Conservation (phyloP, 352 stramenopile genomes). For the Phytopythium chamaehyphon region DNA sequence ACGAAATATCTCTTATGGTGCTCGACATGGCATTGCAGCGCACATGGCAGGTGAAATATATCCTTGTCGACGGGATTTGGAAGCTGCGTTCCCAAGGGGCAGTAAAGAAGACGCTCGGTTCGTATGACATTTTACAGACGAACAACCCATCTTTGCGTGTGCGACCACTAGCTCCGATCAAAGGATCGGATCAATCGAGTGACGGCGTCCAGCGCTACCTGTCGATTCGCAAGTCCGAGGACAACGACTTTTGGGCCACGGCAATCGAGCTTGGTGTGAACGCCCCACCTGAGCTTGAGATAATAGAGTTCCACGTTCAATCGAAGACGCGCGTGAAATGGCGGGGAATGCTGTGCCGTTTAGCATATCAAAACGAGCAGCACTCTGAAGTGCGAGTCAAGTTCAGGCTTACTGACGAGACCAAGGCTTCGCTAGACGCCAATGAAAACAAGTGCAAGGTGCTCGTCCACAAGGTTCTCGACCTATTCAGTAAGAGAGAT, state of each 20-base stretch:
- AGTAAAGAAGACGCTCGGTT: conserved; percentile 11
- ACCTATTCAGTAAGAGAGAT: too few relatives aligned
- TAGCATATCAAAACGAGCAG: conserved; percentile 20
- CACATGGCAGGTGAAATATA: conserved; percentile 36
- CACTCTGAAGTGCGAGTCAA: too few relatives aligned
- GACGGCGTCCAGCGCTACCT: conserved; percentile 21
- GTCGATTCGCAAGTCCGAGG: conserved; percentile 10
- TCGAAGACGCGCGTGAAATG: conserved; percentile 14
- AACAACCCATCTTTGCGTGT: conserved; percentile 28
- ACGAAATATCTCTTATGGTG: conserved; percentile 22
- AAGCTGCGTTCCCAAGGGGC: conserved; percentile 12
- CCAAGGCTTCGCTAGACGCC: too few relatives aligned
- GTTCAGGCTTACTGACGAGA: too few relatives aligned
- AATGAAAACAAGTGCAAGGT: too few relatives aligned
- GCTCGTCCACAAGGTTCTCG: too few relatives aligned
- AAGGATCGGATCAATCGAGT: conserved; percentile 3
- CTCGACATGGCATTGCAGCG: conserved; percentile 1
- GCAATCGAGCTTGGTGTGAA: conserved; percentile 10
- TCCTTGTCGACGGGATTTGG: conserved; percentile 29
- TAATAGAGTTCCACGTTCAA: conserved; percentile 19
- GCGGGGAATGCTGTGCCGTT: conserved; percentile 17
- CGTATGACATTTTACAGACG: conserved; percentile 30
- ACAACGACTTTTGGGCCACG: conserved; percentile 20
- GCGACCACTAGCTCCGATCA: conserved; percentile 18
- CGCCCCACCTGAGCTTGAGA: conserved; percentile 13